These are phyloP conservation scores for Chaetomium strumarium DNA, from an alignment of 2,329 filamentous ascomycete genomes.

Conservation along the genomic window DNA sequence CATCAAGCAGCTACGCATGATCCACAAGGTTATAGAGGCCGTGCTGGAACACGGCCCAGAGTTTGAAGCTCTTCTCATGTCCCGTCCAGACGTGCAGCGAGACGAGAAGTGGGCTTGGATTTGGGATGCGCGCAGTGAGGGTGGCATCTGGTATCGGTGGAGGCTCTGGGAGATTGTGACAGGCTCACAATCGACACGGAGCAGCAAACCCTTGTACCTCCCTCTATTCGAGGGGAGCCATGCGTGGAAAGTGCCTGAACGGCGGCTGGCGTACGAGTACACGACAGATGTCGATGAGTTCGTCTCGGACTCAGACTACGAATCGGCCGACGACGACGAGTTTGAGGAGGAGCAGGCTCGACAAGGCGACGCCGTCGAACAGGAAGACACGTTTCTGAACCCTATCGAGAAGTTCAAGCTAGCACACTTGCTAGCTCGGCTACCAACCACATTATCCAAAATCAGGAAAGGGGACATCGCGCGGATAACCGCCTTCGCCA, in stretches of 20 bases:
- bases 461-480: conserved; percentile 82
- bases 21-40: conserved; percentile 81
- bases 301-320: conserved; percentile 76
- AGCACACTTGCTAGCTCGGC: conserved; percentile 71
- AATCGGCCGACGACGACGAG: conserved; percentile 80
- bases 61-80: conserved; percentile 91
- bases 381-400: conserved; percentile 63
- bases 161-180: conserved; percentile 83
- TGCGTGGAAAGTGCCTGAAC: conserved; percentile 71
- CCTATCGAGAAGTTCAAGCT: conserved; percentile 81
- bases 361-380: conserved; percentile 35
- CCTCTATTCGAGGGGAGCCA: conserved; percentile 70
- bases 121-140: conserved; percentile 75
- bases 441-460: conserved; percentile 69
- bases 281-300: conserved; percentile 71
- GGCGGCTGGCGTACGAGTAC: conserved; percentile 73
- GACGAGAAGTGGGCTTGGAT: conserved; percentile 94
- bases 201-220: conserved; percentile 48
- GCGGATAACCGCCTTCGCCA: conserved; percentile 79
- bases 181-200: conserved; percentile 44
- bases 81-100: conserved; percentile 70
- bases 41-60: conserved; percentile 75
- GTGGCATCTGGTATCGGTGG: conserved; percentile 89
- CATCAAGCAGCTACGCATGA: conserved; percentile 70
- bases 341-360: conserved; percentile 52